phyloP scores from a whole-genome alignment of 2,329 filamentous ascomycete genomes.

The Cladosporium sp. region DNA sequence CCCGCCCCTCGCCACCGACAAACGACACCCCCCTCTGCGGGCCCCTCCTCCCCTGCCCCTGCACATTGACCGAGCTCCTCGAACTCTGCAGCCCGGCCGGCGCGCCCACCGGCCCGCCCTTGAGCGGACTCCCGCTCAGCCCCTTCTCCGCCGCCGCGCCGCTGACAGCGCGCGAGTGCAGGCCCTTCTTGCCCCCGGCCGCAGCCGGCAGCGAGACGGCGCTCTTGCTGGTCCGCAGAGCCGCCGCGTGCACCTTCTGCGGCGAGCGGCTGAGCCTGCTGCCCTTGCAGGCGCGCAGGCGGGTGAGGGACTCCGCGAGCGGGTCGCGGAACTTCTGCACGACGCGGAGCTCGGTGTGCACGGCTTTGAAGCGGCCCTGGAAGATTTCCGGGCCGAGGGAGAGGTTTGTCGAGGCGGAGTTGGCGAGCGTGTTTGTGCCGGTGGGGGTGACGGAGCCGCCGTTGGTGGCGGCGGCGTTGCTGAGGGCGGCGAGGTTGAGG shows the following conservation, averaged over 20 bases:
- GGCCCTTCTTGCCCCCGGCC: conserved; percentile 6
- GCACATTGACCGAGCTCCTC: conserved; percentile 11
- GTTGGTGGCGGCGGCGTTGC: conserved; percentile 14
- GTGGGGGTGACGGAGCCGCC: conserved; percentile 6
- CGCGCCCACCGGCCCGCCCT: conserved; percentile 3
- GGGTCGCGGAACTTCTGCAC: conserved; percentile 31
- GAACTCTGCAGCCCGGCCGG: conserved; percentile 3
- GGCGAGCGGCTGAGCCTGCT: conserved; percentile 11
- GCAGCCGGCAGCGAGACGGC: conserved; percentile 17
- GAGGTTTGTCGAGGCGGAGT: conserved; percentile 8
- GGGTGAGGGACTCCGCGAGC: conserved; percentile 24
- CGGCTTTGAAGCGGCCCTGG: conserved; percentile 29
- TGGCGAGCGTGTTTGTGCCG: conserved; percentile 10
- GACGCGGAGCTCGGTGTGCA: conserved; percentile 29
- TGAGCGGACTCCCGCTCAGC: conserved; percentile 11
- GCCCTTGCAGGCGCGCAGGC: conserved; percentile 20
- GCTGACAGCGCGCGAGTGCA: conserved; percentile 12
- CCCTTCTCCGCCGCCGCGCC: conserved; percentile 8
- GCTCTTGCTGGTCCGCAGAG: conserved; percentile 18
- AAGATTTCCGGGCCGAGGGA: conserved; percentile 28
- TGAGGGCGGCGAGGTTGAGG: conserved; percentile 14
- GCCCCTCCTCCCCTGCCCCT: not conserved
- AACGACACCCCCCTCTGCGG: conserved; percentile 2
- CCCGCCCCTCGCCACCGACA: not conserved
- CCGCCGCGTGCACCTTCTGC: conserved; percentile 11